Conservation (phyloP, 148 eudicot genomes). For the Euryodendron excelsum region DNA sequence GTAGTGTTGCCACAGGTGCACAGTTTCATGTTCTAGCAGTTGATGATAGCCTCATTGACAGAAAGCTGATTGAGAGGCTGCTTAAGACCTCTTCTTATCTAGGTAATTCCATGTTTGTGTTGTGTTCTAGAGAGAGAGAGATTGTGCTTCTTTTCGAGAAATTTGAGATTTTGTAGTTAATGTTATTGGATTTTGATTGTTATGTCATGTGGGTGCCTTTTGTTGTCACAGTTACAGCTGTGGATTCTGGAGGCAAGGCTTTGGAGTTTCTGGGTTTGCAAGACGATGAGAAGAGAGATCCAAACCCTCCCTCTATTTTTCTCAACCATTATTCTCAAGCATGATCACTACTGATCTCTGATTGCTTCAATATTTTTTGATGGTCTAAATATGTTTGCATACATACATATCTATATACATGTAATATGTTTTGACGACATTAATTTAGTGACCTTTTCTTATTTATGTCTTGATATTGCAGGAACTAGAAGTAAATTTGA, state of each 20-base stretch:
- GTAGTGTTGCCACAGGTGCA: constrained; percentile 19
- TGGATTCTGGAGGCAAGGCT: constrained; percentile 71
- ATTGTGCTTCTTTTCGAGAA: neutral
- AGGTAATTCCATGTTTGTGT: constrained; percentile 31
- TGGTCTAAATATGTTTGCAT: neutral
- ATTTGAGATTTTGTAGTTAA: neutral
- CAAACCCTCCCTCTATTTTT: constrained; percentile 14
- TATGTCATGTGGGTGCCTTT: neutral
- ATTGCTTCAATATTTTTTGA: neutral
- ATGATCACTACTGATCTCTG: too few relatives aligned
- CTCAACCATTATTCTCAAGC: too few relatives aligned
- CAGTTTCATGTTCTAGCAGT: constrained; percentile 66
- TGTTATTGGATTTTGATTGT: neutral
- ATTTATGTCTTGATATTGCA: neutral
- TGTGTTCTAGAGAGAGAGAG: neutral
- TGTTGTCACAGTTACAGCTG: constrained; percentile 49
- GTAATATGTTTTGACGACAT: neutral
- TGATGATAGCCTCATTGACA: constrained; percentile 59
- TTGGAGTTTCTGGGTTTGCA: constrained; percentile 57
- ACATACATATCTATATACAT: neutral
- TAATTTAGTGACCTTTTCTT: neutral
- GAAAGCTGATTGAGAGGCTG: constrained; percentile 62
- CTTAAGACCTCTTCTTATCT: constrained; percentile 60
- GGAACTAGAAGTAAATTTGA: constrained; percentile 54
- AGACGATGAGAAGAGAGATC: constrained; percentile 21